Base-by-base conservation (phyloP, 1,139 yeast species). In the Arxiozyma slooffiae region DNA sequence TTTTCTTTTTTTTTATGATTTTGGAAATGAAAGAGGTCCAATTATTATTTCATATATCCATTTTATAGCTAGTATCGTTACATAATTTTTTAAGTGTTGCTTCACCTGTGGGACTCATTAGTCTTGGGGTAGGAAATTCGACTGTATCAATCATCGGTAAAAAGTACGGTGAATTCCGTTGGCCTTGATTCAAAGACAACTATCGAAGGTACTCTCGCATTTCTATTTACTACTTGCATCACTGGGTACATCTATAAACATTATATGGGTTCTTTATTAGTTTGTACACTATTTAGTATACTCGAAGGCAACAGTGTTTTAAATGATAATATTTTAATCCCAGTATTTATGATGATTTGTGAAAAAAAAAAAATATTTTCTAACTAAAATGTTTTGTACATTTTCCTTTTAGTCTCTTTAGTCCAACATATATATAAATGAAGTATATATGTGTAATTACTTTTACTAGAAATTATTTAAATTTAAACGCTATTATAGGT, bases 311-410 rank as follows among this genome's bases (percentile, higher is more conserved):
- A 77, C 38, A 73, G 82, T 45, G 70, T 73, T 30, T 66, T 82
- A 64, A 84, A 85, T 62, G 92, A 85, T 61, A 85, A 85, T 61
- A 70, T 83, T 21, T 67, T 82, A 59, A 73, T 84, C 38, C 90
- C 92, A 0, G 66, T 77, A 16, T 71, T 78, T 54, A 75, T 80
- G 66, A 72, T 66, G 45, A 57, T 63, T 24, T 47, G 54, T 47
- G 61, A n/a, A n/a, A n/a, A n/a, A n/a, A n/a, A 61, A 50, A 44
- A 52, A 38, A 34, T 58, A 23, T 51, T 57, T 11, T 52, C 55
- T n/a, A 41, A 43, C 6, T 44, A 44, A 34, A n/a, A 30, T 11
- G 3, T 14, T 11, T 30, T 11, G 11, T 30, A 11, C 14, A 14
- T 30, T 30, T 23, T 23, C 7, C 26, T 23, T 23, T 23, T 30